Evolutionary conservation across 164 flowering plant genomes (phyloP).

Genomic region (Chimonanthus salicifolius): DNA sequence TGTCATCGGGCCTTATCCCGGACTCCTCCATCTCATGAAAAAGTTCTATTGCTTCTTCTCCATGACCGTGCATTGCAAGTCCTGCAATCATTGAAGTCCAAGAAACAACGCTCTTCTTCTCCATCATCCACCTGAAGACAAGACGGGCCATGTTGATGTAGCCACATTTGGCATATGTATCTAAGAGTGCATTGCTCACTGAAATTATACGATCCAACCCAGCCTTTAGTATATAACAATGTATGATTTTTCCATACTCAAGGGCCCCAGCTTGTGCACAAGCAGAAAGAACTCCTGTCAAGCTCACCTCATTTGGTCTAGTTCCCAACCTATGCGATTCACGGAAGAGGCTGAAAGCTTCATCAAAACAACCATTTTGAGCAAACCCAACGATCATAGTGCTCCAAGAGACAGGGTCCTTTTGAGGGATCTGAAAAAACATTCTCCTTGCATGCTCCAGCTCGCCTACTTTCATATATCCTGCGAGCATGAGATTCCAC

Average conservation of each 20-base stretch:
- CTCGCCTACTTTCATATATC: conserved; percentile 47
- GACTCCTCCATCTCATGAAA: conserved; percentile 46
- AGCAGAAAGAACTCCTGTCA: conserved; percentile 55
- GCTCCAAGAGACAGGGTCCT: conserved; percentile 63
- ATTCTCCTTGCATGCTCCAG: conserved; percentile 32
- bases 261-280: conserved; percentile 64
- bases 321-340: conserved; percentile 31
- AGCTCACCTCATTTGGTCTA: conserved; percentile 53
- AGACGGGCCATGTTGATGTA: conserved; percentile 42
- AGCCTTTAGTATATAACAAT: conserved; percentile 47
- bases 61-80: conserved; percentile 67
- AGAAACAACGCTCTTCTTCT: conserved; percentile 39
- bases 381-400: conserved; percentile 62
- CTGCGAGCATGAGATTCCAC: conserved; percentile 61
- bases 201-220: conserved; percentile 36
- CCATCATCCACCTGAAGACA: conserved; percentile 45
- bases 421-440: conserved; percentile 34
- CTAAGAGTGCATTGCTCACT: conserved; percentile 58
- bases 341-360: conserved; percentile 43
- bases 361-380: conserved; percentile 42
- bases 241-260: conserved; percentile 46
- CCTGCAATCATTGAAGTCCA: conserved; percentile 67
- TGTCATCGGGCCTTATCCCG: conserved; percentile 47
- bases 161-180: conserved; percentile 63
- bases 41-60: conserved; percentile 43